phyloP scores from a whole-genome alignment of 1,139 yeast genomes.

The Protomyces gravidus region DNA sequence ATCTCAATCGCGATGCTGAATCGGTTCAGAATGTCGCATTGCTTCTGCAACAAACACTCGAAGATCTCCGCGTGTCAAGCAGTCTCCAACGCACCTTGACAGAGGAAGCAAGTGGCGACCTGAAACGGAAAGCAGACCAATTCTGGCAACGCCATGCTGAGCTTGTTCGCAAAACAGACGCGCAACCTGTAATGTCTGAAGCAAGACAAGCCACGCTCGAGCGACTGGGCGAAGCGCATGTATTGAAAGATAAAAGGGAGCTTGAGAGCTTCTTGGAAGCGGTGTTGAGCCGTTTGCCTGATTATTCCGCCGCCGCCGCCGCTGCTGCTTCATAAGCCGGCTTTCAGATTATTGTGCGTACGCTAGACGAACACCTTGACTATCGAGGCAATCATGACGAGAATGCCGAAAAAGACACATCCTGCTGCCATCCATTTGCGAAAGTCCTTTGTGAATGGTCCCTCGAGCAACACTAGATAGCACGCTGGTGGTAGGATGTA shows the following conservation, averaged over 20 bases:
- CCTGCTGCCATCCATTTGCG: conserved; percentile 54
- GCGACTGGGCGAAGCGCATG: background rate
- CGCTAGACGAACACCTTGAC: conserved; percentile 37
- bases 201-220: background rate
- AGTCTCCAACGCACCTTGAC: conserved; percentile 16
- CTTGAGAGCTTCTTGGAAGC: background rate
- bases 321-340: background rate
- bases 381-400: conserved; percentile 72
- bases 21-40: background rate
- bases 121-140: background rate
- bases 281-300: background rate
- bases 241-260: background rate
- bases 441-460: conserved; percentile 39
- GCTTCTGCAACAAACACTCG: conserved; percentile 7
- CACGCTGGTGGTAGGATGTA: conserved; percentile 87
- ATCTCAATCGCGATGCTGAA: background rate
- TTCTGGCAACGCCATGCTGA: background rate
- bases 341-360: background rate
- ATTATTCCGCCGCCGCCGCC: background rate
- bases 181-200: background rate
- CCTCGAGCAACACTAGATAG: conserved; percentile 60
- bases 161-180: background rate
- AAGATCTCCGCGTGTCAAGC: conserved; percentile 12
- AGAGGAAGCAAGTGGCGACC: background rate
- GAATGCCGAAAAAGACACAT: conserved; percentile 66